Evolutionary conservation across 345 rosid species (phyloP), one percentile per base, ranked within the genome.

Genomic region (Murraya koenigii): DNA sequence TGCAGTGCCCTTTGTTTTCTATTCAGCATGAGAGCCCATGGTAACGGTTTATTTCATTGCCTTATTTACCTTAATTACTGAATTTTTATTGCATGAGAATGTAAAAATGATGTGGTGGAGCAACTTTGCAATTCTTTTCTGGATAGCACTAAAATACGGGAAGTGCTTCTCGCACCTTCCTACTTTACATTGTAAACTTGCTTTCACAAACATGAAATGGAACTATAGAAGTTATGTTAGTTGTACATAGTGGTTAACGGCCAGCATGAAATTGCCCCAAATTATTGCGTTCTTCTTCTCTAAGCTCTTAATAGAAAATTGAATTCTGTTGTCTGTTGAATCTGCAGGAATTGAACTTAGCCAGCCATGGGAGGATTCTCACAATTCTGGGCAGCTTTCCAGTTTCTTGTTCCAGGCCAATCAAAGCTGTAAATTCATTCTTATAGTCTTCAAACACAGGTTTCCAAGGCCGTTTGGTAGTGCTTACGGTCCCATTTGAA

Each of bases 1-100:
- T 85, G 76, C 92, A 92, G 98, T 89, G 83, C 89, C 88, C 23
- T 87, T 89, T 80, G 79, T 88, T 47, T 58, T 79, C 72, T 89
- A 84, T 77, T 88, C 89, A 47, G 75, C 89, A 75, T 90, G 91
- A 86, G 75, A 78, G 52, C 82, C 64, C 22, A 32, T 28, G 47
- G 62, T 32, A 75, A 72, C n/a, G n/a, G n/a, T 68, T 68, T 79
- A 44, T 55, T 36, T 25, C 44, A 7, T 20, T 25, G 13, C n/a
- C 54, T 55, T 1, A 22, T 56, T 35, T 4, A 30, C 64, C 26
- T 55, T 2, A 26, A 41, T 35, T 4, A 19, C 58, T 26, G 4
- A 3, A 30, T 5, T 66, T 72, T 39, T 47, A 55, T 9, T 23
- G 22, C 70, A 9, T 1, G 15, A n/a, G 17, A 61, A 20, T 66